Percentiles rank a stretch among this genome's conserved stretches.
phyloP scores from a whole-genome alignment of 2,329 filamentous ascomycete species.

The Penicillium griseofulvum region DNA sequence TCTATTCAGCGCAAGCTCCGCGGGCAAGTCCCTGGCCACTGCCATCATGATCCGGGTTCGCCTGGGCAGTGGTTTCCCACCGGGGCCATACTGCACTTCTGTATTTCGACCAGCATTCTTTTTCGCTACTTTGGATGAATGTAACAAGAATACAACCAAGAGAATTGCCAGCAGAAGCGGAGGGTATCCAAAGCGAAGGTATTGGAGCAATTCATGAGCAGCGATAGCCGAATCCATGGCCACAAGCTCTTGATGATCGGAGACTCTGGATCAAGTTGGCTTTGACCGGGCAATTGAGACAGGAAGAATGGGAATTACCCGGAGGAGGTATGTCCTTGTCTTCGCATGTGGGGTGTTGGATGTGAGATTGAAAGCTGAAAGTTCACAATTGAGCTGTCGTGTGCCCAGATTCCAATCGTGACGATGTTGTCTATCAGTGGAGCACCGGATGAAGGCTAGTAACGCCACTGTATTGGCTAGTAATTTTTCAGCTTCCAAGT shows the following conservation, averaged over 20 bases:
- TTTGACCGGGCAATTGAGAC: background rate
- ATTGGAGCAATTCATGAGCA: background rate
- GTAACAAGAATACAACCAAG: background rate
- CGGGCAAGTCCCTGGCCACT: background rate
- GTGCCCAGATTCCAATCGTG: background rate
- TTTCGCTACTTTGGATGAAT: background rate
- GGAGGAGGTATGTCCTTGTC: background rate
- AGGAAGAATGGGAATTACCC: background rate
- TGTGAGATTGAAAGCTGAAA: background rate
- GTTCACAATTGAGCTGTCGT: background rate
- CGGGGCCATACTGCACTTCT: background rate
- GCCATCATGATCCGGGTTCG: background rate
- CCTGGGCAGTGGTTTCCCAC: constrained; percentile 1
- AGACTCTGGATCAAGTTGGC: background rate
- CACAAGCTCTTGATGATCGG: background rate
- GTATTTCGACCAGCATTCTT: background rate
- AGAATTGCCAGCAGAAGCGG: background rate
- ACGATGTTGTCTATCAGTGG: background rate
- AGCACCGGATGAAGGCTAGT: background rate
- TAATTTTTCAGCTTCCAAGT: background rate
- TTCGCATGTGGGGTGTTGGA: background rate
- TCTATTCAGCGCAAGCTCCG: background rate
- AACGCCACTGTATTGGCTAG: background rate
- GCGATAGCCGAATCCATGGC: background rate
- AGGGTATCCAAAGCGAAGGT: background rate